Percentiles rank a stretch among this genome's conserved stretches.
phyloP scores from a whole-genome alignment of 345 rosid genomes.

The Boechera divaricarpa region DNA sequence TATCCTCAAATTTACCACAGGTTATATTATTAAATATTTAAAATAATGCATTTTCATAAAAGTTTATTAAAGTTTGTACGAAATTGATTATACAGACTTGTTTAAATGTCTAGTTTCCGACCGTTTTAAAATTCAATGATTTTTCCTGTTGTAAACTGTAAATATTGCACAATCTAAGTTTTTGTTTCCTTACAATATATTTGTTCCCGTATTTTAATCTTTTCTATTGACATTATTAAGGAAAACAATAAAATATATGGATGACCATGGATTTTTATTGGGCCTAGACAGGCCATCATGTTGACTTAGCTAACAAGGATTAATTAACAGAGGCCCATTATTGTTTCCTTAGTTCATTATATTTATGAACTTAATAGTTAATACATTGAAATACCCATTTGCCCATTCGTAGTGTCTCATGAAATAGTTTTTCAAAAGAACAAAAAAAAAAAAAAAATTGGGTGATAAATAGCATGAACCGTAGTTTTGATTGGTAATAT shows the following conservation, averaged over 20 bases:
- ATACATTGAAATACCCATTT: not conserved
- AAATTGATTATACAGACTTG: not conserved
- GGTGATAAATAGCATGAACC: not conserved
- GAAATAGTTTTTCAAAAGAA: not conserved
- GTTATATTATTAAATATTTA: not conserved
- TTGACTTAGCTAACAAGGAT: not conserved
- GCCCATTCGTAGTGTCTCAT: conserved; percentile 9
- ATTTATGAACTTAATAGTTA: not conserved
- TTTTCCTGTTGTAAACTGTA: not conserved
- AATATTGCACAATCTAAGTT: not conserved
- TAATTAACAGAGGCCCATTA: conserved; percentile 15
- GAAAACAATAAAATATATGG: not conserved
- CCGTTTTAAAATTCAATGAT: not conserved
- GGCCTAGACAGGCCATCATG: not conserved
- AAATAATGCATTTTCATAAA: not conserved
- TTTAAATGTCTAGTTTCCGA: not conserved
- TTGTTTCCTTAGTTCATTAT: not conserved
- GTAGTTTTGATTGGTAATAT: not conserved
- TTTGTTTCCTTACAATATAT: not conserved
- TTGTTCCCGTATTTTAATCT: not conserved
- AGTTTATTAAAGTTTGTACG: not conserved
- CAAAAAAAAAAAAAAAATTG: no score
- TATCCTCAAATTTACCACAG: not conserved
- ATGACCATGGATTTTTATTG: conserved; percentile 2
- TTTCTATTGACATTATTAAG: not conserved